Evolutionary conservation across 176 grass and related monocot genomes (phyloP).

Genomic region (Triticum dicoccoides): DNA sequence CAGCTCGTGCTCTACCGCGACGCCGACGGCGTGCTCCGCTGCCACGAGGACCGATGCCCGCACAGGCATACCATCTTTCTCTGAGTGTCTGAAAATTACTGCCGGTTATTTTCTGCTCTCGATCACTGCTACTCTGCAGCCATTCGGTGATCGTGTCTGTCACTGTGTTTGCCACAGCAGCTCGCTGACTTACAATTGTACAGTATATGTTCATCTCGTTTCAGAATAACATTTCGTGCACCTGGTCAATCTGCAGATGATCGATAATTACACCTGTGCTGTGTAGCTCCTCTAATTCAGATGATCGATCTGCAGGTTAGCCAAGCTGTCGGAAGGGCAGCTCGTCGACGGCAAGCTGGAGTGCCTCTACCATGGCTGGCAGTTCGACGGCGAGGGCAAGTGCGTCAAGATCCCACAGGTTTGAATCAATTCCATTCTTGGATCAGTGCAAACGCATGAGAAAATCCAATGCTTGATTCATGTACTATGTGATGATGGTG

Average conservation of each 20-base stretch:
- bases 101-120: too few relatives aligned
- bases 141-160: not conserved
- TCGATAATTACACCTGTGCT: too few relatives aligned
- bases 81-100: too few relatives aligned
- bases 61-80: constrained; percentile 10
- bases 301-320: constrained; percentile 42
- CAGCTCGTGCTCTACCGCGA: constrained; percentile 89
- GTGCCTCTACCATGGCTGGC: constrained; percentile 97
- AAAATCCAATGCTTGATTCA: not conserved
- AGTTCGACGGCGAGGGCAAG: constrained; percentile 90
- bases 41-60: constrained; percentile 87
- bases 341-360: constrained; percentile 81
- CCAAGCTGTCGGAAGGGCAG: constrained; percentile 87
- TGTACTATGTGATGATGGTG: too few relatives aligned
- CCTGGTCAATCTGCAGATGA: too few relatives aligned
- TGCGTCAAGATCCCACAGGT: constrained; percentile 87
- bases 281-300: too few relatives aligned
- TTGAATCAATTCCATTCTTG: not conserved
- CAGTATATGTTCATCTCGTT: not conserved
- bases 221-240: not conserved
- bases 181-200: too few relatives aligned
- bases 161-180: not conserved
- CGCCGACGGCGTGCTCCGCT: constrained; percentile 58
- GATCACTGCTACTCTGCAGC: too few relatives aligned
- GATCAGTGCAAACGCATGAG: not conserved